Evolutionary conservation across 1,284 basidiomycete genomes (phyloP).

Genomic region (Trametes polyzona): DNA sequence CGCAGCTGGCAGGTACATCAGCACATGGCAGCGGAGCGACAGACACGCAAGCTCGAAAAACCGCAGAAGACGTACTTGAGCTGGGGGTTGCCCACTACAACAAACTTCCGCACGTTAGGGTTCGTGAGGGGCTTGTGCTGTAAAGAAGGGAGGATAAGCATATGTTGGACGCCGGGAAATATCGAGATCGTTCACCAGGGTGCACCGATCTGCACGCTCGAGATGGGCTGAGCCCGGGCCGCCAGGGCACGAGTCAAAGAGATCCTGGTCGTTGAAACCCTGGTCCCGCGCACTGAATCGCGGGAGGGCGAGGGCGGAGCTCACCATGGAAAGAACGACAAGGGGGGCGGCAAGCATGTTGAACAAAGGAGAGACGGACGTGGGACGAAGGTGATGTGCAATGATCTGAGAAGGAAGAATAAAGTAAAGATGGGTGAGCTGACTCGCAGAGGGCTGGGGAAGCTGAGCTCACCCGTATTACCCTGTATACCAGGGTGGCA

Average conservation of each 20-base stretch:
- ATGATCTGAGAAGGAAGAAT: neutral
- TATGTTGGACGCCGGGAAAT: neutral
- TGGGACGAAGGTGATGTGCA: neutral
- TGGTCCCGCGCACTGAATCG: neutral
- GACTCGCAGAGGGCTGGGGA: slow-evolving; percentile 1
- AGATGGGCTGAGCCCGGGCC: slow-evolving; percentile 6
- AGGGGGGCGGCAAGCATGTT: neutral
- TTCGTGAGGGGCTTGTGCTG: slow-evolving; percentile 1
- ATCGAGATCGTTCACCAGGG: neutral
- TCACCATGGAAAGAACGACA: neutral
- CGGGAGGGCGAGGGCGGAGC: neutral
- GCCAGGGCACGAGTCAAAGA: neutral
- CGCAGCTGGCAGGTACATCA: slow-evolving; percentile 3
- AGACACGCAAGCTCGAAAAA: too few relatives aligned
- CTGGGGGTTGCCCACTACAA: slow-evolving; percentile 3
- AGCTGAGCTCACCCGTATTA: too few relatives aligned
- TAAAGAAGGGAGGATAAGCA: neutral
- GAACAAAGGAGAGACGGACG: neutral
- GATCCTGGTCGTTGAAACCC: neutral
- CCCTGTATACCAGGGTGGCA: too few relatives aligned
- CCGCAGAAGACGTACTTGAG: slow-evolving; percentile 3
- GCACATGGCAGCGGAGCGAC: too few relatives aligned
- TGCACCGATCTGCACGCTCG: slow-evolving; percentile 5
- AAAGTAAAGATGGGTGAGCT: neutral
- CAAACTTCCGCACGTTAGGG: slow-evolving; percentile 1